phyloP scores from a whole-genome alignment of 1,284 basidiomycete species.

The Schizophyllum amplum region DNA sequence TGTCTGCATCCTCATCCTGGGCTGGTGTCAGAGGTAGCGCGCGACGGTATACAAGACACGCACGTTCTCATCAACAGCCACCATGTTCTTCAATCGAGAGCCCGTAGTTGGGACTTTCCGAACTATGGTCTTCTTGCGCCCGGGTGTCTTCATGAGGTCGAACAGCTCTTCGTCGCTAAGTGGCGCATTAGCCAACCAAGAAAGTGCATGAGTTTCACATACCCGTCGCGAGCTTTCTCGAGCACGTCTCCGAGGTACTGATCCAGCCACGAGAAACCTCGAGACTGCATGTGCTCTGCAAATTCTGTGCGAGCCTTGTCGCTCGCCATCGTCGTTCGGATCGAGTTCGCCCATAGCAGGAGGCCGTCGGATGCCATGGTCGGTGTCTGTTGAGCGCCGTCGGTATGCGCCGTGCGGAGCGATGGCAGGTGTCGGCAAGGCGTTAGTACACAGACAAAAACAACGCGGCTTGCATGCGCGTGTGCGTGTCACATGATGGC shows the following conservation, averaged over 20 bases:
- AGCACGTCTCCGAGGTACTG: slow-evolving; percentile 70
- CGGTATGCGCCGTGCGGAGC: too few species aligned
- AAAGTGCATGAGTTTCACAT: slow-evolving; percentile 15
- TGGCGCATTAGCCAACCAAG: slow-evolving; percentile 1
- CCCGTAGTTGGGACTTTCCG: slow-evolving; percentile 41
- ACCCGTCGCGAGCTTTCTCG: slow-evolving; percentile 58
- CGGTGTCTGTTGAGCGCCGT: background rate
- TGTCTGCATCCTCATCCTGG: slow-evolving; percentile 23
- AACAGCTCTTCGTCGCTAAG: slow-evolving; percentile 47
- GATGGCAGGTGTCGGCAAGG: background rate
- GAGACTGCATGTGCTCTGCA: slow-evolving; percentile 61
- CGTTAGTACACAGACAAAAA: too few species aligned
- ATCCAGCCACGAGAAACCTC: slow-evolving; percentile 71
- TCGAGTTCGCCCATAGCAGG: slow-evolving; percentile 55
- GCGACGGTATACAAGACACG: slow-evolving; percentile 10
- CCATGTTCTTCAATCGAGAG: slow-evolving; percentile 36
- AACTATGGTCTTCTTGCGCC: slow-evolving; percentile 53
- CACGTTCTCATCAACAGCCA: slow-evolving; percentile 41
- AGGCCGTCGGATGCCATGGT: slow-evolving; percentile 23
- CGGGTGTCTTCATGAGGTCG: slow-evolving; percentile 78
- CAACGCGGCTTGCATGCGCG: background rate
- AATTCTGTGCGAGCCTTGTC: slow-evolving; percentile 64
- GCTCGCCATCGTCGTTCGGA: slow-evolving; percentile 59
- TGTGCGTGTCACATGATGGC: background rate
- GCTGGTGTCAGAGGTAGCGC: background rate